phyloP scores from a whole-genome alignment of 768 basidiomycete species.

The Collybiopsis confluens region DNA sequence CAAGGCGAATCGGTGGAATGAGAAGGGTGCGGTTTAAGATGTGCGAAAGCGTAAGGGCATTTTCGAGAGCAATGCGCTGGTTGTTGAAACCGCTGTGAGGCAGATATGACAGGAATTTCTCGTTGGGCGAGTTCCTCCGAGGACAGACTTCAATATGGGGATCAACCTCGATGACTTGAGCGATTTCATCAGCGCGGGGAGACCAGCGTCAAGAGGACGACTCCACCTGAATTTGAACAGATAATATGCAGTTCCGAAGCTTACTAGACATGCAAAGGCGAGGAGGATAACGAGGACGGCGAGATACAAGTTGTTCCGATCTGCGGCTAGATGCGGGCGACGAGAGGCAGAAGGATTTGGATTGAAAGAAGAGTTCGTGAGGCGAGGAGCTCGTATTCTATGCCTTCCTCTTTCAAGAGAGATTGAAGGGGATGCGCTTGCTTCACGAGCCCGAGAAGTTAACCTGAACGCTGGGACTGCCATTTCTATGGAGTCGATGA shows the following conservation, averaged over 20 bases:
- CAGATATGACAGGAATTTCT: conserved; percentile 65
- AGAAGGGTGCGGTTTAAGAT: conserved; percentile 75
- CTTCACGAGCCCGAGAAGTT: conserved; percentile 7
- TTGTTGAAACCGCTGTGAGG: conserved; percentile 86
- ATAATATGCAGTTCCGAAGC: conserved; percentile 61
- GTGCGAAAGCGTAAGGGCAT: conserved; percentile 69
- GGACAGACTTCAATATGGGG: conserved; percentile 9
- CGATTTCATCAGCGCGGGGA: conserved; percentile 26
- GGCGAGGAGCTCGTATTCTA: conserved; percentile 48
- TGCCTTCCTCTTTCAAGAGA: conserved; percentile 64
- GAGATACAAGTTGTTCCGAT: conserved; percentile 27
- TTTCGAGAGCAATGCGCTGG: conserved; percentile 83
- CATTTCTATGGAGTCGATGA: too few species aligned
- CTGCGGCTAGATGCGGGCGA: conserved; percentile 8
- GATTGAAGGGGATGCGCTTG: conserved; percentile 52
- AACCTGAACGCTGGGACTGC: conserved; percentile 6
- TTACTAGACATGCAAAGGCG: conserved; percentile 42
- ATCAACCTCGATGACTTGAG: conserved; percentile 28
- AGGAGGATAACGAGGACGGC: conserved; percentile 44
- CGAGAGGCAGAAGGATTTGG: conserved; percentile 7
- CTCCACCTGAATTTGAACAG: conserved; percentile 61
- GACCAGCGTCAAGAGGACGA: conserved; percentile 14
- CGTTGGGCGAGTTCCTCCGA: conserved; percentile 18
- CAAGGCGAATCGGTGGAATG: conserved; percentile 71
- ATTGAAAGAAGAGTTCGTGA: conserved; percentile 13